Percentiles rank a stretch among this genome's conserved stretches.
phyloP scores from a whole-genome alignment of 805 yeast species.

The Barnettozyma populi region DNA sequence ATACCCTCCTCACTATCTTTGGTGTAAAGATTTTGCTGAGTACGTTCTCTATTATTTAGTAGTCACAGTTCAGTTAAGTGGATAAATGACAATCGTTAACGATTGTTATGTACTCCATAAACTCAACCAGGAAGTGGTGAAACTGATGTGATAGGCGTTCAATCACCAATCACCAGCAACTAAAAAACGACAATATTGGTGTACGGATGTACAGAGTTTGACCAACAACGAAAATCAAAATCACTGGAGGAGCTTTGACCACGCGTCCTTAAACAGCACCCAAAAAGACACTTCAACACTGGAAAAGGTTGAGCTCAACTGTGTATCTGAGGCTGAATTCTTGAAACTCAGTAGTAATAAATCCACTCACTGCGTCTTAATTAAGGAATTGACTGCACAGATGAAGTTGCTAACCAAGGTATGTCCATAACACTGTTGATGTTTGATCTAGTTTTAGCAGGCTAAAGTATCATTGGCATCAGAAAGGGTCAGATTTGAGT shows the following conservation, averaged over 20 bases:
- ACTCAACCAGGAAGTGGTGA: no score
- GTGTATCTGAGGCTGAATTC: neutral
- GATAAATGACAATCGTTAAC: no score
- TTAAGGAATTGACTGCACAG: conserved; percentile 10
- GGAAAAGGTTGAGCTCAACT: neutral
- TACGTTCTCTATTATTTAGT: no score
- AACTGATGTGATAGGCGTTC: no score
- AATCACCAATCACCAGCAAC: no score
- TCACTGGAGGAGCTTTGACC: neutral
- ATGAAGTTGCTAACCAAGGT: conserved; percentile 84
- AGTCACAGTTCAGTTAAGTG: no score
- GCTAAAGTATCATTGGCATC: neutral
- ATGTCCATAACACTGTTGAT: conserved; percentile 21
- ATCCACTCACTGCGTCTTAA: neutral
- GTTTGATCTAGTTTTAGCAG: neutral
- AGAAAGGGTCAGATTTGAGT: neutral
- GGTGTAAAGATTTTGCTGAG: no score
- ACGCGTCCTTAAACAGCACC: neutral
- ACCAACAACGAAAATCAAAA: neutral
- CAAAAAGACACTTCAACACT: neutral
- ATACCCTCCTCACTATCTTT: no score
- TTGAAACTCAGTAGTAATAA: neutral
- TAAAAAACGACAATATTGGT: no score
- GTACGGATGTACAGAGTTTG: neutral
- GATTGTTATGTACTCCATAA: no score